These are phyloP conservation scores for Arctium lappa DNA, from an alignment of 129 eudicot species.

Conservation along the genomic window DNA sequence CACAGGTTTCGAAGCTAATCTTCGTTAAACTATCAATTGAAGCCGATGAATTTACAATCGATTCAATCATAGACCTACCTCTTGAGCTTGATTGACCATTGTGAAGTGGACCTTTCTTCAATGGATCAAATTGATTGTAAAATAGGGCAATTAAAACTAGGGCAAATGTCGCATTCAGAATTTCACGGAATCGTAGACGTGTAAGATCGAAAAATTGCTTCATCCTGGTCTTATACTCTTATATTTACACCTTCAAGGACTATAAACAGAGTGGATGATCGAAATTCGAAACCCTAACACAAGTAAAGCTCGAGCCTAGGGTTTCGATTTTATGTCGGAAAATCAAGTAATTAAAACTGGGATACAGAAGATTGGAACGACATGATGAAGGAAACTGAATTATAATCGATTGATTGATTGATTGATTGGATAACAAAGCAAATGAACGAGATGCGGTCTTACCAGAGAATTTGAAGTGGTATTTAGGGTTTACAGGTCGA, in stretches of 20 bases:
- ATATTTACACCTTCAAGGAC: neutral
- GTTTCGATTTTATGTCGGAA: constrained; percentile 24
- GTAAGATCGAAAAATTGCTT: constrained; percentile 10
- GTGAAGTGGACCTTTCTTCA: constrained; percentile 17
- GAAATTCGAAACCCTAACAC: constrained; percentile 37
- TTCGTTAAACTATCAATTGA: constrained; percentile 10
- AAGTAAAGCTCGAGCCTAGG: constrained; percentile 28
- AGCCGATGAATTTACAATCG: constrained; percentile 32
- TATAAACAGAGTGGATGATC: constrained; percentile 7
- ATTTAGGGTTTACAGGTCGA: constrained; percentile 16
- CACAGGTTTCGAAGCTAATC: constrained; percentile 33
- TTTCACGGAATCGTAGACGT: constrained; percentile 35
- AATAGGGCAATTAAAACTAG: constrained; percentile 48
- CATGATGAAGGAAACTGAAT: neutral
- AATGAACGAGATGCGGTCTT: constrained; percentile 1
- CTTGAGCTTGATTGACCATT: constrained; percentile 27
- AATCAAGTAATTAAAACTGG: constrained; percentile 1
- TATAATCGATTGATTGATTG: neutral
- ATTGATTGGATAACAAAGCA: neutral
- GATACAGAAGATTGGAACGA: neutral
- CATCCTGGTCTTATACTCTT: constrained; percentile 32
- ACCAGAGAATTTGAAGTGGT: constrained; percentile 22
- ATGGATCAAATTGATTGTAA: constrained; percentile 36
- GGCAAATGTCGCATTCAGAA: constrained; percentile 46
- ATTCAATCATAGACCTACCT: constrained; percentile 54